These are phyloP conservation scores for Trypanosoma brucei DNA, from an alignment of 208 protist genomes.

Conservation along the genomic window DNA sequence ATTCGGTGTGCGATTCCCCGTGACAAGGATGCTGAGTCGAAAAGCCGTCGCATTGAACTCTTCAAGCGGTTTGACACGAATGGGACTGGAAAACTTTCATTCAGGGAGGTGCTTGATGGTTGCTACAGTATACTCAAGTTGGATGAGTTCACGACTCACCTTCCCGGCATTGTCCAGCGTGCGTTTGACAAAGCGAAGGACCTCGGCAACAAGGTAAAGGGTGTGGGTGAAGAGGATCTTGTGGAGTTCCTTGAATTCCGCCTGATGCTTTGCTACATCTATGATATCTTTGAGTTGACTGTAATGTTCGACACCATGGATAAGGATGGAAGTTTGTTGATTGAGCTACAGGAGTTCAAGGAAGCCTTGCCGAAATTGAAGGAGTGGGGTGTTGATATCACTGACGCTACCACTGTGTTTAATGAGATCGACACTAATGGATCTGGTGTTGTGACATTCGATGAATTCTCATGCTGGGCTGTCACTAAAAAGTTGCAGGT, in stretches of 20 bases:
- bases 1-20: slow-evolving; percentile 30
- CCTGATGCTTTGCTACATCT: slow-evolving; percentile 57
- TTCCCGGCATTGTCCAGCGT: slow-evolving; percentile 68
- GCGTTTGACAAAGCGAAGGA: slow-evolving; percentile 76
- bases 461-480: slow-evolving; percentile 76
- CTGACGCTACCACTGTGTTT: slow-evolving; percentile 55
- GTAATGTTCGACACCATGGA: slow-evolving; percentile 84
- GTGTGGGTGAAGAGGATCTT: slow-evolving; percentile 30
- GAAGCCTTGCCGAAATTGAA: slow-evolving; percentile 46
- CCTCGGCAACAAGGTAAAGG: slow-evolving; percentile 33
- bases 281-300: slow-evolving; percentile 54
- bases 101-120: slow-evolving; percentile 59
- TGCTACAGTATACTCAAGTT: slow-evolving; percentile 47
- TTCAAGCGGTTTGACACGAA: slow-evolving; percentile 73
- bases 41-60: slow-evolving; percentile 49
- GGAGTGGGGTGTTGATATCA: slow-evolving; percentile 57
- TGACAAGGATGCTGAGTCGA: slow-evolving; percentile 22
- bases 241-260: slow-evolving; percentile 77
- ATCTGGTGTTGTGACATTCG: slow-evolving; percentile 69
- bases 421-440: slow-evolving; percentile 65
- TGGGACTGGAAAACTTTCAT: slow-evolving; percentile 38
- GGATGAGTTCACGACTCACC: slow-evolving; percentile 55
- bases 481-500: slow-evolving; percentile 30
- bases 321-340: slow-evolving; percentile 60
- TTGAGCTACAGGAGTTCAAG: slow-evolving; percentile 67